phyloP scores from a whole-genome alignment of 306 rosid species.

The Dryas drummondii region DNA sequence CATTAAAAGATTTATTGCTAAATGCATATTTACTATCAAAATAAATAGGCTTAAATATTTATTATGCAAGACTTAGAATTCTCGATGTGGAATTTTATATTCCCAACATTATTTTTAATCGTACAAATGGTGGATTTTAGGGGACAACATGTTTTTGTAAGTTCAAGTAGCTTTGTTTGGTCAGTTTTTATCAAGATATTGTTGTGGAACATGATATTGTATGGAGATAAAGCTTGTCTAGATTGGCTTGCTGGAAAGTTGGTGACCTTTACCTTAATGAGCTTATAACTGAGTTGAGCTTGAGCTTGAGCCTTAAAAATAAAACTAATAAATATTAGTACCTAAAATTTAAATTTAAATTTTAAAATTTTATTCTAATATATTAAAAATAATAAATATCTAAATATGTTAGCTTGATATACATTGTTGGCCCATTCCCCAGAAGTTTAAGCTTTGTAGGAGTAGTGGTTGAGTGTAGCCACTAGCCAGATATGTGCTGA shows the following conservation, averaged over 20 bases:
- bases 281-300: not conserved
- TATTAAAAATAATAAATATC: not conserved
- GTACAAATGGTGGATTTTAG: not conserved
- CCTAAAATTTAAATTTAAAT: not conserved
- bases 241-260: not conserved
- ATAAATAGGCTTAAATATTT: no score
- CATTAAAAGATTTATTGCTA: no score
- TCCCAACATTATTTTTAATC: not conserved
- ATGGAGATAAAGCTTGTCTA: not conserved
- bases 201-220: not conserved
- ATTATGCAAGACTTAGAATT: no score
- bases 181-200: not conserved
- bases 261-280: not conserved
- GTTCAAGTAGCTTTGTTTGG: not conserved
- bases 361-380: not conserved
- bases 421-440: not conserved
- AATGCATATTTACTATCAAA: no score
- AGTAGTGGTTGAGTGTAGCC: not conserved
- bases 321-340: not conserved
- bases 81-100: no score
- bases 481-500: not conserved
- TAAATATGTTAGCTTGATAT: not conserved
- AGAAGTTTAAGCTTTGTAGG: not conserved
- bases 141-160: not conserved
- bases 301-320: not conserved